Percentiles rank a stretch among this genome's conserved stretches.
Conservation (phyloP, 192 early-diverging fungal genomes). For the Chytriomyces sp. region DNA sequence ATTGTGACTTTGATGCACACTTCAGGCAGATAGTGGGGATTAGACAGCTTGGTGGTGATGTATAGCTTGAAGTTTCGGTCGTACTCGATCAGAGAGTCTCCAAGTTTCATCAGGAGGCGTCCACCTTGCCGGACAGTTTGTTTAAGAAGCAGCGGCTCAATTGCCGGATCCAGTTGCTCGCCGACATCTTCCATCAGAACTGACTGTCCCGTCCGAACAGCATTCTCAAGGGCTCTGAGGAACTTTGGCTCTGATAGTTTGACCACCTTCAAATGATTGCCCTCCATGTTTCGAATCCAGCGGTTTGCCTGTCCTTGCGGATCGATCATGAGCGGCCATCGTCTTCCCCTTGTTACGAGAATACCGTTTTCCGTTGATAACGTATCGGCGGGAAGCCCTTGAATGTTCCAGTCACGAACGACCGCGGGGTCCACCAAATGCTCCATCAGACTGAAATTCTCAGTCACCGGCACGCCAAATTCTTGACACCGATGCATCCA, state of each 20-base stretch:
- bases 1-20: slow-evolving; percentile 72
- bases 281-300: slow-evolving; percentile 66
- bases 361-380: slow-evolving; percentile 67
- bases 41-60: slow-evolving; percentile 67
- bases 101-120: slow-evolving; percentile 63
- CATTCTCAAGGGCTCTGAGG: slow-evolving; percentile 63
- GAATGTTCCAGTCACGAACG: slow-evolving; percentile 67
- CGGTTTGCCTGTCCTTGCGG: slow-evolving; percentile 67
- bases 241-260: slow-evolving; percentile 67
- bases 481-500: slow-evolving; percentile 59
- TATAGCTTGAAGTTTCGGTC: slow-evolving; percentile 69
- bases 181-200: slow-evolving; percentile 69
- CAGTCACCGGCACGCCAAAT: slow-evolving; percentile 60
- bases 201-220: slow-evolving; percentile 62
- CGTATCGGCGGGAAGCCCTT: slow-evolving; percentile 61
- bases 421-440: slow-evolving; percentile 59
- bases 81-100: slow-evolving; percentile 66
- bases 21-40: slow-evolving; percentile 68
- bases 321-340: slow-evolving; percentile 70
- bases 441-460: slow-evolving; percentile 59
- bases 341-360: slow-evolving; percentile 56
- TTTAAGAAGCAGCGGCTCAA: slow-evolving; percentile 65
- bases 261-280: slow-evolving; percentile 55
- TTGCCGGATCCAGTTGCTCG: slow-evolving; percentile 63
- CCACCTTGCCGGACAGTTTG: slow-evolving; percentile 66